These are phyloP conservation scores for Rhodotorula sp. DNA, from an alignment of 1,284 basidiomycete genomes.

Conservation along the genomic window DNA sequence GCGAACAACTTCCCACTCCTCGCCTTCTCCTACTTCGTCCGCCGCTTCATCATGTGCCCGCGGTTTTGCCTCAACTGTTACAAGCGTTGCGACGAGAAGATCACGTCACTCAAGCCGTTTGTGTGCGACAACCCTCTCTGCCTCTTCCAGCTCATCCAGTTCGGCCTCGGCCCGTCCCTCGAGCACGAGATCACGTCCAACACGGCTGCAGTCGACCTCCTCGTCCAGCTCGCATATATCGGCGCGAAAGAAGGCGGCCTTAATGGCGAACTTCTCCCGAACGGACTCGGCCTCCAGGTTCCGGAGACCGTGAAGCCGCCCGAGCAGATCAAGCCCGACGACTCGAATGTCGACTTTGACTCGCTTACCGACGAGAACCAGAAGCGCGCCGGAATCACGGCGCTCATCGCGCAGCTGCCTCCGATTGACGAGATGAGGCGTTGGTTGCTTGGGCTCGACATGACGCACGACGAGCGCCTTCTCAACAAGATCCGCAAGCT, in stretches of 20 bases:
- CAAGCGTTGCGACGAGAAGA: constrained; percentile 22
- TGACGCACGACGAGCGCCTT: constrained; percentile 28
- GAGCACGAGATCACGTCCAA: constrained; percentile 40
- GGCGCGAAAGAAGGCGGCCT: constrained; percentile 29
- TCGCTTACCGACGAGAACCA: not conserved
- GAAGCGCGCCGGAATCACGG: constrained; percentile 14
- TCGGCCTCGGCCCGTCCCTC: constrained; percentile 36
- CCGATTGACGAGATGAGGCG: constrained; percentile 35
- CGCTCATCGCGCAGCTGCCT: constrained; percentile 34
- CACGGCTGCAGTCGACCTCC: constrained; percentile 38
- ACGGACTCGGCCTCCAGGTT: constrained; percentile 32
- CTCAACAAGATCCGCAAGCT: constrained; percentile 35
- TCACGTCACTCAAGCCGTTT: constrained; percentile 34
- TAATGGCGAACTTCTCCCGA: constrained; percentile 26
- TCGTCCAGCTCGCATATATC: constrained; percentile 38
- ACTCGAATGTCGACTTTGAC: constrained; percentile 28
- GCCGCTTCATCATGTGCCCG: constrained; percentile 42
- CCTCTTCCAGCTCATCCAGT: constrained; percentile 37
- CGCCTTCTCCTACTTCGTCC: constrained; percentile 36
- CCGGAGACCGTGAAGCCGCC: constrained; percentile 11
- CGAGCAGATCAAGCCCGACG: constrained; percentile 6
- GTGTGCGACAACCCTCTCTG: constrained; percentile 38
- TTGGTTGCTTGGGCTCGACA: constrained; percentile 34
- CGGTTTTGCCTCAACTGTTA: constrained; percentile 41
- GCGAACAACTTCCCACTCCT: constrained; percentile 38